Percentiles rank a stretch among this genome's conserved stretches.
Conservation (phyloP, 805 yeast genomes). For the Tetrapisispora phaffii region DNA sequence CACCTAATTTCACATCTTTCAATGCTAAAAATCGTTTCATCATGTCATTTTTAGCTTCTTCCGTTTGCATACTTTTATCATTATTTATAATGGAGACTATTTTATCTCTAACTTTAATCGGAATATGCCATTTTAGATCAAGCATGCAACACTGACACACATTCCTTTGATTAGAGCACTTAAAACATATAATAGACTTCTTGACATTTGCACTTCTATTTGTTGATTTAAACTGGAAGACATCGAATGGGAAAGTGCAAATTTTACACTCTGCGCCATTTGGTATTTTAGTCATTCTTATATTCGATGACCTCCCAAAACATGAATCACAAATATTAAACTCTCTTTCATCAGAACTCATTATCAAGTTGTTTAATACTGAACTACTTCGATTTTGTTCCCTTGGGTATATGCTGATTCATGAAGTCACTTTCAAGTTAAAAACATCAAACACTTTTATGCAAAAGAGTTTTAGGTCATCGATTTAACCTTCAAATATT, state of each 20-base stretch:
- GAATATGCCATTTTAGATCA: constrained; percentile 75
- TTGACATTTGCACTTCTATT: constrained; percentile 34
- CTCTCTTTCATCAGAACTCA: neutral
- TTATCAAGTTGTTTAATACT: too few species aligned
- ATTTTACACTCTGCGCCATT: constrained; percentile 75
- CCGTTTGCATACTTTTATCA: constrained; percentile 20
- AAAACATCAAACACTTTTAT: too few species aligned
- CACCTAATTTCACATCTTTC: constrained; percentile 35
- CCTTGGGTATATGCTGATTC: neutral
- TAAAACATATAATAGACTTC: constrained; percentile 62
- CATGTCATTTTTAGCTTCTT: constrained; percentile 42
- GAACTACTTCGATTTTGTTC: too few species aligned
- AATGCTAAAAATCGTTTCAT: constrained; percentile 49
- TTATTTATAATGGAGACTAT: constrained; percentile 64
- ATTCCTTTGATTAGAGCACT: constrained; percentile 70
- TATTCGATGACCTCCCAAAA: constrained; percentile 39
- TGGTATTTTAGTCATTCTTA: constrained; percentile 55
- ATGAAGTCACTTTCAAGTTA: too few species aligned
- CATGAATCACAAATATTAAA: constrained; percentile 54
- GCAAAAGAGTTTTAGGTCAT: too few species aligned
- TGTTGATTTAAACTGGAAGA: constrained; percentile 45
- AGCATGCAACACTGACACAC: constrained; percentile 85
- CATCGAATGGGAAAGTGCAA: constrained; percentile 78
- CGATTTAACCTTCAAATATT: too few species aligned
- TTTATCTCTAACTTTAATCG: constrained; percentile 67